These are phyloP conservation scores for Syncephalastrum contaminatum DNA, from an alignment of 371 early-diverging fungal genomes.

Conservation along the genomic window DNA sequence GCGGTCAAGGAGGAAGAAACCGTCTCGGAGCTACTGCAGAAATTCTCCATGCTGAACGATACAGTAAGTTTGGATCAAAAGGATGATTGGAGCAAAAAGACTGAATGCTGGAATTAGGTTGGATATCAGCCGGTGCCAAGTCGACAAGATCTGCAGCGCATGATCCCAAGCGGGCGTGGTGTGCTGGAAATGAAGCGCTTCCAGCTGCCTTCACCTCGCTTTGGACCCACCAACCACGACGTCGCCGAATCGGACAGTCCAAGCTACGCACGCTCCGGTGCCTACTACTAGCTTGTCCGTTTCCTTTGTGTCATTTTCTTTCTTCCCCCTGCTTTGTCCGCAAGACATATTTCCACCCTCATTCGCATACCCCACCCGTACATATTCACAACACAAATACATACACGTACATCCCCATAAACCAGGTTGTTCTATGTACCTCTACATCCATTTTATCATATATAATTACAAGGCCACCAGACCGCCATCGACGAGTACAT, in stretches of 20 bases:
- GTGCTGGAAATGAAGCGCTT: slow-evolving; percentile 52
- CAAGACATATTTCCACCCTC: too few relatives aligned
- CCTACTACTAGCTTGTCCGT: slow-evolving; percentile 13
- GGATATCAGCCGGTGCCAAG: slow-evolving; percentile 54
- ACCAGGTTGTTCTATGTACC: too few relatives aligned
- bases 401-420: too few relatives aligned
- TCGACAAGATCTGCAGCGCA: slow-evolving; percentile 48
- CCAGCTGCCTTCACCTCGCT: slow-evolving; percentile 45
- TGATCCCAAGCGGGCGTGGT: slow-evolving; percentile 63
- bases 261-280: slow-evolving; percentile 15
- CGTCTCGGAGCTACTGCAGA: slow-evolving; percentile 43
- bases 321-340: too few relatives aligned
- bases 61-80: slow-evolving; percentile 37
- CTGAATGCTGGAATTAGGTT: slow-evolving; percentile 23
- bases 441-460: too few relatives aligned
- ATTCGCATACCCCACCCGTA: too few relatives aligned
- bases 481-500: slow-evolving; percentile 18
- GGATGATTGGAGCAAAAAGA: background rate
- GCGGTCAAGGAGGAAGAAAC: slow-evolving; percentile 55
- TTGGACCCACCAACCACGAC: slow-evolving; percentile 37
- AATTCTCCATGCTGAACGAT: slow-evolving; percentile 57
- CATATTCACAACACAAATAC: too few relatives aligned
- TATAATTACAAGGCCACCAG: too few relatives aligned
- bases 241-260: slow-evolving; percentile 6
- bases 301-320: too few relatives aligned